phyloP scores from a whole-genome alignment of 768 basidiomycete genomes.

The Coprinellus aureogranulatus region DNA sequence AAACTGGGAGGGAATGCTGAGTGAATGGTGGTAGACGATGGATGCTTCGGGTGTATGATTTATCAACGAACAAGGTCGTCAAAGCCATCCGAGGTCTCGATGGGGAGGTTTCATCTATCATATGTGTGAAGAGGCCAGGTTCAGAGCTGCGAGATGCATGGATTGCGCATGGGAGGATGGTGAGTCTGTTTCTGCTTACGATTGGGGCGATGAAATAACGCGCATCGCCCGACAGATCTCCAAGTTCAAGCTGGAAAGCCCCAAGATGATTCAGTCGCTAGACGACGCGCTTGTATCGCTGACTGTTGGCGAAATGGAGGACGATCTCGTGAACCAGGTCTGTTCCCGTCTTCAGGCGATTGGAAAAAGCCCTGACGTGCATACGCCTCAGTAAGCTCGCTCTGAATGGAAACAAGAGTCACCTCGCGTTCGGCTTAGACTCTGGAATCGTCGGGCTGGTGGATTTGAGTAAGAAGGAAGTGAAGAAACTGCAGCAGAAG shows the following conservation, averaged over 20 bases:
- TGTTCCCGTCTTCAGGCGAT: conserved; percentile 15
- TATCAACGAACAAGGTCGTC: conserved; percentile 56
- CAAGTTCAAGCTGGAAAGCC: conserved; percentile 43
- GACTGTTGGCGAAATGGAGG: conserved; percentile 48
- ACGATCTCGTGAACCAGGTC: conserved; percentile 72
- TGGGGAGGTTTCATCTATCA: conserved; percentile 62
- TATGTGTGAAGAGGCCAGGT: conserved; percentile 40
- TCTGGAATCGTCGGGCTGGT: conserved; percentile 66
- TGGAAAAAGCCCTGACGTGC: conserved; percentile 20
- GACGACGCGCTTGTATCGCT: conserved; percentile 48
- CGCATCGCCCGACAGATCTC: conserved; percentile 28
- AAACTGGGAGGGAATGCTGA: too few relatives aligned
- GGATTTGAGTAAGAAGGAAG: conserved; percentile 47
- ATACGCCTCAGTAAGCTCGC: conserved; percentile 54
- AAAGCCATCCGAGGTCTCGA: conserved; percentile 61
- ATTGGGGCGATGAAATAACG: neutral
- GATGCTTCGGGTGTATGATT: conserved; percentile 65
- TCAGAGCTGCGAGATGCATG: conserved; percentile 51
- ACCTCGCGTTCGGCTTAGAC: conserved; percentile 71
- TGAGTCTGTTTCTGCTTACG: conserved; percentile 23
- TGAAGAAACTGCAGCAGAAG: conserved; percentile 57
- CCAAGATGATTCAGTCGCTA: conserved; percentile 51
- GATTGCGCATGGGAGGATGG: conserved; percentile 64
- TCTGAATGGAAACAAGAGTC: conserved; percentile 50
- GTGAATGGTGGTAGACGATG: too few relatives aligned